phyloP scores from a whole-genome alignment of 176 grass and related monocot species.

The Hordeum marinum region DNA sequence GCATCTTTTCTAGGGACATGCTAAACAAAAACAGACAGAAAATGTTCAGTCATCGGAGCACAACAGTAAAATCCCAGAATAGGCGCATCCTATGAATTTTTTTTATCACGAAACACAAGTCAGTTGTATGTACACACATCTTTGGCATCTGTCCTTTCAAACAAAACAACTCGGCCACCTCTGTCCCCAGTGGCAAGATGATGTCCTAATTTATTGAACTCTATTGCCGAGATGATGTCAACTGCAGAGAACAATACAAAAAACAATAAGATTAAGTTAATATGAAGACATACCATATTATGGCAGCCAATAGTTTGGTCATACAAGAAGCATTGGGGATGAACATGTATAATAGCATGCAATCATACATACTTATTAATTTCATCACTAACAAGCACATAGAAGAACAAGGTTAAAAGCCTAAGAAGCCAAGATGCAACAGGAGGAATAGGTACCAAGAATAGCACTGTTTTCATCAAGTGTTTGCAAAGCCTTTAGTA shows the following conservation, averaged over 20 bases:
- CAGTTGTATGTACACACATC: constrained; percentile 57
- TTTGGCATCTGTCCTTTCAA: constrained; percentile 80
- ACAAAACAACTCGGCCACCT: constrained; percentile 97
- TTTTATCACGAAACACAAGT: not conserved
- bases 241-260: constrained; percentile 44
- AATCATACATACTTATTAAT: not conserved
- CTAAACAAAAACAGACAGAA: constrained; percentile 38
- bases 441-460: not conserved
- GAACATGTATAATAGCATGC: constrained; percentile 17
- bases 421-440: not conserved
- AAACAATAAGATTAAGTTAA: constrained; percentile 8
- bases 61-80: not conserved
- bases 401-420: not conserved
- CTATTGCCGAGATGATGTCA: constrained; percentile 99
- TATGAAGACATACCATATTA: not conserved
- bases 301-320: not conserved
- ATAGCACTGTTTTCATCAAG: not conserved
- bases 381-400: not conserved
- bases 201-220: constrained; percentile 94
- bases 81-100: not conserved
- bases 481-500: not conserved
- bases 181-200: constrained; percentile 99
- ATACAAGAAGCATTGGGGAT: constrained; percentile 1
- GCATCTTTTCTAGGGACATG: constrained; percentile 64
- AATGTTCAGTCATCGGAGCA: constrained; percentile 28